Percentiles rank a stretch among this genome's conserved stretches.
Evolutionary conservation across 1,284 basidiomycete genomes (phyloP).

Genomic region (Sporisorium scitamineum): DNA sequence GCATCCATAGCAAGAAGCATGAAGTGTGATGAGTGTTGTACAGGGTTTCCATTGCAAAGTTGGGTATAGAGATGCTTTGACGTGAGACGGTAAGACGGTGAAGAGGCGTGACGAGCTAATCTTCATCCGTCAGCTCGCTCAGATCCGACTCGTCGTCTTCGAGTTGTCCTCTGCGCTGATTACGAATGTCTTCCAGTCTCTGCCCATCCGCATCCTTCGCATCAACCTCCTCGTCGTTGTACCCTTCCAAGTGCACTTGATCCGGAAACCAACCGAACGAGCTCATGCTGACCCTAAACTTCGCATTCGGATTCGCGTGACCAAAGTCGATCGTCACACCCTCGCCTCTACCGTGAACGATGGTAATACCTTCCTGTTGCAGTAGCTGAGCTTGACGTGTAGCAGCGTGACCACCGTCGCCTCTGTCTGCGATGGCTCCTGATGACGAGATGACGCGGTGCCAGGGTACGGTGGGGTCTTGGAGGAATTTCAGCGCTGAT

Average conservation of each 20-base stretch:
- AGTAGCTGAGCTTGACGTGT: conserved; percentile 57
- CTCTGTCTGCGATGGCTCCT: conserved; percentile 65
- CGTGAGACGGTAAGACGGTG: neutral
- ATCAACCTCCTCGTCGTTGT: conserved; percentile 16
- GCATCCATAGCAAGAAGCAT: neutral
- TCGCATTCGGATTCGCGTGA: conserved; percentile 43
- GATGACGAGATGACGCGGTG: conserved; percentile 62
- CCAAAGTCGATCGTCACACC: conserved; percentile 48
- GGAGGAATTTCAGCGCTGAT: conserved; percentile 60
- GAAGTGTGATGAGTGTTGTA: neutral
- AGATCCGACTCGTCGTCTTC: conserved; percentile 24
- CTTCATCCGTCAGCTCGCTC: conserved; percentile 25
- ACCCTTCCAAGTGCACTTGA: conserved; percentile 35
- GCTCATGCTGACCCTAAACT: conserved; percentile 37
- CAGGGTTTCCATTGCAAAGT: neutral
- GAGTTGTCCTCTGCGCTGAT: neutral
- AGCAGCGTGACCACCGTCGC: conserved; percentile 64
- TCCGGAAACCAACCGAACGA: conserved; percentile 57
- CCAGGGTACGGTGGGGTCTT: conserved; percentile 59
- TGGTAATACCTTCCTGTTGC: conserved; percentile 50
- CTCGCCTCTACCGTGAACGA: conserved; percentile 43
- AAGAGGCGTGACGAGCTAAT: neutral
- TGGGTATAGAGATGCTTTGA: neutral
- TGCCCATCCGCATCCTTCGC: no score
- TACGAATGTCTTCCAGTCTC: conserved; percentile 7